phyloP scores from a whole-genome alignment of 1,284 basidiomycete genomes.

The Grifola frondosa region DNA sequence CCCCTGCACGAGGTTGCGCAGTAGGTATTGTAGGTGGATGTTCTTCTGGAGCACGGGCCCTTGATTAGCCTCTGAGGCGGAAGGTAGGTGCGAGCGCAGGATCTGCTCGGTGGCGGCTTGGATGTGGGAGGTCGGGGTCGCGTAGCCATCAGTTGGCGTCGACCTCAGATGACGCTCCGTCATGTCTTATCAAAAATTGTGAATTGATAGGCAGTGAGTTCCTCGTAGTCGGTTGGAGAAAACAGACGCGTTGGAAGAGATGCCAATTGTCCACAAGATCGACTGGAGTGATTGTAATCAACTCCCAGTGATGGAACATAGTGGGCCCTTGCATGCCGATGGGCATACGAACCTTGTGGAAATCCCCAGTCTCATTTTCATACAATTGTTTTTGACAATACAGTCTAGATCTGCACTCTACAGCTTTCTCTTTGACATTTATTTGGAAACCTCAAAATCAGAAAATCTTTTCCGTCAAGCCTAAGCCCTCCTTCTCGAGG shows the following conservation, averaged over 20 bases:
- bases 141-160: constrained; percentile 56
- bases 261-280: too few species aligned
- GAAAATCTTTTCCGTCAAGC: constrained; percentile 72
- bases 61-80: constrained; percentile 6
- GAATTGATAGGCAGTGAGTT: too few species aligned
- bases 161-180: constrained; percentile 13
- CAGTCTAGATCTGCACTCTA: background rate
- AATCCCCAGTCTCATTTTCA: too few species aligned
- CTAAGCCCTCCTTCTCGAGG: constrained; percentile 83
- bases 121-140: constrained; percentile 60
- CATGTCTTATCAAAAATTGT: too few species aligned
- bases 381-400: too few species aligned
- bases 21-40: constrained; percentile 67
- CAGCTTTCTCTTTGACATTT: background rate
- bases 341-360: too few species aligned
- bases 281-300: too few species aligned
- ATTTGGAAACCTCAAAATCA: constrained; percentile 34
- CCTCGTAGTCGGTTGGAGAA: too few species aligned
- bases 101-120: constrained; percentile 71
- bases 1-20: constrained; percentile 69
- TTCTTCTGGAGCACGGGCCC: constrained; percentile 49
- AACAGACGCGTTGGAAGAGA: too few species aligned
- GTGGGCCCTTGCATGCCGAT: too few species aligned
- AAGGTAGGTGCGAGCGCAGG: constrained; percentile 49
- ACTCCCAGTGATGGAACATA: too few species aligned